These are phyloP conservation scores for Suillus ampliporus DNA, from an alignment of 768 basidiomycete genomes.

Conservation along the genomic window DNA sequence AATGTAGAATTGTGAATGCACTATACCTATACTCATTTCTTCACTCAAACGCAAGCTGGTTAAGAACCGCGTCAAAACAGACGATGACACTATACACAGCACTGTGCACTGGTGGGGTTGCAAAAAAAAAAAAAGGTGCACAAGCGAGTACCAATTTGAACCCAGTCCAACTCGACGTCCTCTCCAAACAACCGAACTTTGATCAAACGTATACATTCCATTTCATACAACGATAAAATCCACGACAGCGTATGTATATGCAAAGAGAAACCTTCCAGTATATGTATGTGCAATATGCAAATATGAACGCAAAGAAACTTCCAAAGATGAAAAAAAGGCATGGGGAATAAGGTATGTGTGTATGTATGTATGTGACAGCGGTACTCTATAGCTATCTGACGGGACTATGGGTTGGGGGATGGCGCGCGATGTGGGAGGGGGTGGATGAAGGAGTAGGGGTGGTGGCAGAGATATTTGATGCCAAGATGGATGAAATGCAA, in stretches of 20 bases:
- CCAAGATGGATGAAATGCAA: not conserved
- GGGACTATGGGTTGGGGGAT: not conserved
- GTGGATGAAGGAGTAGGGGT: not conserved
- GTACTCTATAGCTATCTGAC: constrained; percentile 1
- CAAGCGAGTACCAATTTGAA: too few species aligned
- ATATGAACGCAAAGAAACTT: too few species aligned
- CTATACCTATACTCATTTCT: not conserved
- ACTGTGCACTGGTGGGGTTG: too few species aligned
- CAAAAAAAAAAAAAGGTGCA: not conserved
- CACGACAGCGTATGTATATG: too few species aligned
- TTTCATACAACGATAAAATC: too few species aligned
- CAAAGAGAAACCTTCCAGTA: too few species aligned
- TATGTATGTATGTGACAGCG: constrained; percentile 4
- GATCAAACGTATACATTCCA: too few species aligned
- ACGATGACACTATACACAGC: too few species aligned
- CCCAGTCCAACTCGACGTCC: too few species aligned
- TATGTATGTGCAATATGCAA: too few species aligned
- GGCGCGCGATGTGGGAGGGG: not conserved
- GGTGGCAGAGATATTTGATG: not conserved
- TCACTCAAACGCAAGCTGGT: not conserved
- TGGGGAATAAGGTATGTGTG: not conserved
- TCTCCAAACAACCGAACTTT: too few species aligned
- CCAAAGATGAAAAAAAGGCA: not conserved
- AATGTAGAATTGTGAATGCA: not conserved
- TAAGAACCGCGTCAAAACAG: too few species aligned